Percentiles rank a stretch among this genome's conserved stretches.
Evolutionary conservation across 1,139 yeast genomes (phyloP).

Genomic region (Debaryomycetaceae sp.): DNA sequence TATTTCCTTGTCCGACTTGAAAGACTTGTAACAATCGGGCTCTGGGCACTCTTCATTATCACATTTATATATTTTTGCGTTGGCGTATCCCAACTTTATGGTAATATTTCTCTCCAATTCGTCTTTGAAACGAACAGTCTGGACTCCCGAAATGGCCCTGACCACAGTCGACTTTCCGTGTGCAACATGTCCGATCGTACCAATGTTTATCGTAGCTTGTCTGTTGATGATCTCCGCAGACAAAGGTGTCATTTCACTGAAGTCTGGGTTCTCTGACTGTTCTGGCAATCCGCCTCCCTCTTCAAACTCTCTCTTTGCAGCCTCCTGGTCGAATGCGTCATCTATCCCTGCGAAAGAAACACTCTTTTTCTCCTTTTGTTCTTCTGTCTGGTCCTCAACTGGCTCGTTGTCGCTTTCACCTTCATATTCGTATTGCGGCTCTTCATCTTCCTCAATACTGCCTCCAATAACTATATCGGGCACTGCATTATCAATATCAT

Average conservation of each 20-base stretch:
- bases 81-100: constrained; percentile 96
- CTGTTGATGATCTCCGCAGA: constrained; percentile 95
- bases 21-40: constrained; percentile 93
- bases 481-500: constrained; percentile 78
- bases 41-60: constrained; percentile 84
- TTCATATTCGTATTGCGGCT: constrained; percentile 40
- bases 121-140: constrained; percentile 97
- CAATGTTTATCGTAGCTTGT: constrained; percentile 98
- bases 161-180: constrained; percentile 99
- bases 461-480: constrained; percentile 88
- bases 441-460: constrained; percentile 41
- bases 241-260: constrained; percentile 71
- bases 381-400: constrained; percentile 41
- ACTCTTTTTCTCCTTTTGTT: constrained; percentile 58
- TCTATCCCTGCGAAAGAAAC: constrained; percentile 83
- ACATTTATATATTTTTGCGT: constrained; percentile 96
- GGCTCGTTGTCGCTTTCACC: constrained; percentile 51
- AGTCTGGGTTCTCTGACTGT: constrained; percentile 88
- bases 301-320: constrained; percentile 78
- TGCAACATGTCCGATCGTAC: constrained; percentile 99
- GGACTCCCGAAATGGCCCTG: constrained; percentile 98
- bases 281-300: constrained; percentile 99
- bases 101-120: constrained; percentile 99
- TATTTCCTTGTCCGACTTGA: constrained; percentile 91
- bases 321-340: constrained; percentile 57